Conservation (phyloP, 225 moss, liverwort and hornwort genomes). For the Sphagnum tenellum region DNA sequence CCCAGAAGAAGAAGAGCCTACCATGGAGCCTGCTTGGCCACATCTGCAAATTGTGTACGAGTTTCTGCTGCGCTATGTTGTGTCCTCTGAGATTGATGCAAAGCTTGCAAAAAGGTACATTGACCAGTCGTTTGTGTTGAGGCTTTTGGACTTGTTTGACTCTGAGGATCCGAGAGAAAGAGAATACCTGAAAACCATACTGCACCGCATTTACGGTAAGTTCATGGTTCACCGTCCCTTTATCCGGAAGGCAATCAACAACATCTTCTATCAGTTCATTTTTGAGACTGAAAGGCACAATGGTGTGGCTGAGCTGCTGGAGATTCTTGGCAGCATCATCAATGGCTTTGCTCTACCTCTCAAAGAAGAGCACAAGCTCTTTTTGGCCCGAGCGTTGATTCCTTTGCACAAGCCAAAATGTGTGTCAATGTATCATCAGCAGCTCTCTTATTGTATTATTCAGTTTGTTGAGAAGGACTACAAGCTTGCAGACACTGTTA, state of each 20-base stretch:
- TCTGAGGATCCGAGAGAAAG: constrained; percentile 51
- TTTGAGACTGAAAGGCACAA: constrained; percentile 63
- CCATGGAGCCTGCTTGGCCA: constrained; percentile 33
- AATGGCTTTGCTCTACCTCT: constrained; percentile 58
- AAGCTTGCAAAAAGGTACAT: constrained; percentile 58
- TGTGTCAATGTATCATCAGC: constrained; percentile 58
- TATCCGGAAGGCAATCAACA: constrained; percentile 59
- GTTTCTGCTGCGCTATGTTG: constrained; percentile 11
- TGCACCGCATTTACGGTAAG: constrained; percentile 54
- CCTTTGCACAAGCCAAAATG: constrained; percentile 57
- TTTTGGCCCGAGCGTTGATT: constrained; percentile 41
- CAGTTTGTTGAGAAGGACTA: constrained; percentile 52
- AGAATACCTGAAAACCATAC: constrained; percentile 49
- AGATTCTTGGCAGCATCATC: constrained; percentile 53
- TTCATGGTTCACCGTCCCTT: constrained; percentile 53
- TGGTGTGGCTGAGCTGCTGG: constrained; percentile 49
- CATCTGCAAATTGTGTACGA: constrained; percentile 7
- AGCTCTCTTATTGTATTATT: constrained; percentile 53
- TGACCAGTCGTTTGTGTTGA: constrained; percentile 44
- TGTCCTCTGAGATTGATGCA: constrained; percentile 45
- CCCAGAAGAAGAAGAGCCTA: constrained; percentile 34
- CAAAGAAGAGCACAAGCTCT: constrained; percentile 63
- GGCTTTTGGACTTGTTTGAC: constrained; percentile 43
- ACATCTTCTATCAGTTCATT: constrained; percentile 56
- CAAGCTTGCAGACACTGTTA: constrained; percentile 49